These are phyloP conservation scores for Thalassiosira hispida DNA, from an alignment of 352 stramenopile species.

Conservation along the genomic window DNA sequence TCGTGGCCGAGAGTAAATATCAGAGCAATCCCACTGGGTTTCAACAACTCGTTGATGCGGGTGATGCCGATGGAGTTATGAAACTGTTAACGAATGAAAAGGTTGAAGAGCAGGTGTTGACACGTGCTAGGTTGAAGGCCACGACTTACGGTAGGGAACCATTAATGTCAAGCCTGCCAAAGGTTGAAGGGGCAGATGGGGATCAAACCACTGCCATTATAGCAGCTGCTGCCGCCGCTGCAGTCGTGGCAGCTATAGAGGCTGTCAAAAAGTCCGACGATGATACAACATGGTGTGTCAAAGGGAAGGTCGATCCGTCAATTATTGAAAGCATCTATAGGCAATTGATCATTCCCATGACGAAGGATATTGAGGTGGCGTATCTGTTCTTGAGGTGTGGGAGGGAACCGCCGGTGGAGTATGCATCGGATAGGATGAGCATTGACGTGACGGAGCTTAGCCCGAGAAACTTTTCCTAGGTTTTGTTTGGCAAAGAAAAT, in stretches of 20 bases:
- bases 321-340: conserved; percentile 96
- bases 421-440: conserved; percentile 76
- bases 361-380: conserved; percentile 97
- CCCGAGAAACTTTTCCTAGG: conserved; percentile 16
- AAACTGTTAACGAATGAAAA: conserved; percentile 92
- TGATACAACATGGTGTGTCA: conserved; percentile 44
- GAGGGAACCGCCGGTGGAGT: conserved; percentile 66
- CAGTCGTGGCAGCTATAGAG: conserved; percentile 86
- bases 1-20: conserved; percentile 98
- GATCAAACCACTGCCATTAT: conserved; percentile 59
- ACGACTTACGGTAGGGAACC: conserved; percentile 92
- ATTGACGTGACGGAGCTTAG: conserved; percentile 52
- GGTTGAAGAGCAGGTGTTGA: conserved; percentile 89
- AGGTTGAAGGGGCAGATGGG: conserved; percentile 46
- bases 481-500: neutral
- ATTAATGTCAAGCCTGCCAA: conserved; percentile 62
- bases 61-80: conserved; percentile 96
- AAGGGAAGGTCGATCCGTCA: conserved; percentile 93
- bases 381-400: conserved; percentile 85
- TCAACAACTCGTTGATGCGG: conserved; percentile 90
- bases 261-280: conserved; percentile 58
- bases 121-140: conserved; percentile 94
- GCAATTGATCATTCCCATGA: conserved; percentile 98
- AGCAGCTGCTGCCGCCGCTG: conserved; percentile 67
- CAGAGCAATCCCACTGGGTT: conserved; percentile 89